Evolutionary conservation across 2,329 filamentous ascomycete genomes (phyloP), one percentile per base, ranked within the genome.

Genomic region (Chrysosporium queenslandicum): DNA sequence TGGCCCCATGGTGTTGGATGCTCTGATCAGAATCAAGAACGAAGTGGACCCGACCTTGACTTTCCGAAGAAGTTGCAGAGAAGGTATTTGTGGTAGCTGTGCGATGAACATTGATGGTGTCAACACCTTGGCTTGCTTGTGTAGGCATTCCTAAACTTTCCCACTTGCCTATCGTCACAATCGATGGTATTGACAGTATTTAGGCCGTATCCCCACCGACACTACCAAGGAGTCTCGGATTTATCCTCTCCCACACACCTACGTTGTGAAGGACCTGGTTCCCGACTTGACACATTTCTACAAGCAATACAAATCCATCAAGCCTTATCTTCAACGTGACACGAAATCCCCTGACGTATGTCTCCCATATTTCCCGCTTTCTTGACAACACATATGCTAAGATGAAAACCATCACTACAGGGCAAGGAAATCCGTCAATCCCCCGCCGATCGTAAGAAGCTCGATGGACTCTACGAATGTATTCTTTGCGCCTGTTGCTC

Each of bases 271-370:
- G 82, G 92, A 98, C 70, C 82, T 98, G 58, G 92, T 98, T 30
- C 91, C 92, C 55, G 92, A 98, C 69, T 77, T 98, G 76, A 98
- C 92, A 58, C 86, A 92, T 67, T 97, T 98, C 77, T 98, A 98
- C 82, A 97, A 97, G 81, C 92, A 98, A 79, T 98, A 98, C 82
- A 95, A 96, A 76, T 96, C 90, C 14, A 96, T 98, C 75, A 94
- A 97, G 83, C 92, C 92, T 40, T 98, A 95, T 71, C 83, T 98
- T 50, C 92, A 97, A 77, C 82, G 89, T 66, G 85, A 90, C 58
- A 92, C 87, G 25, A 85, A 87, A 52, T 76, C 87, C 40, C 81
- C 83, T 61, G 87, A 96, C 68, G 87, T 94, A 79, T 69, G 85
- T 77, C 21, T 37, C 43, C 11, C 20, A 25, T 4, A 18, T 32